These are phyloP conservation scores for Rutstroemia sp. DNA, from an alignment of 2,329 filamentous ascomycete genomes.

Conservation along the genomic window DNA sequence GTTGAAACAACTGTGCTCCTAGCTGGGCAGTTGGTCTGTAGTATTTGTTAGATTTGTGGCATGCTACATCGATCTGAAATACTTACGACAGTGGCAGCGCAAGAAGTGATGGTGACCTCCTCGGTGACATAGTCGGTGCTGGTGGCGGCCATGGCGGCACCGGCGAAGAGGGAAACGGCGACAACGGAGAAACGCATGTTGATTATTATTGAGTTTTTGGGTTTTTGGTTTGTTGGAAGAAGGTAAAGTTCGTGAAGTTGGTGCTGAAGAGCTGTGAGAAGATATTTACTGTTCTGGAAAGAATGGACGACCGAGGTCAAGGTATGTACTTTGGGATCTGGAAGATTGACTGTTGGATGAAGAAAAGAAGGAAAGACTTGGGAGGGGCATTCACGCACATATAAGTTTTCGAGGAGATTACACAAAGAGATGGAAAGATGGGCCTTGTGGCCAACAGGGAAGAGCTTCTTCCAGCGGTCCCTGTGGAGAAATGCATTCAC, in stretches of 20 bases:
- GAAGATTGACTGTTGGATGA: conserved; percentile 19
- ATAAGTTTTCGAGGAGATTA: conserved; percentile 19
- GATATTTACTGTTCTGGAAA: conserved; percentile 20
- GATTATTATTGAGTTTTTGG: conserved; percentile 6
- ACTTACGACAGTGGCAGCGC: conserved; percentile 6
- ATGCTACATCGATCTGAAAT: not conserved
- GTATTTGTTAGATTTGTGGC: not conserved
- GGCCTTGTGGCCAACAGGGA: conserved; percentile 1
- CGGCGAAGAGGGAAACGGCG: conserved; percentile 11
- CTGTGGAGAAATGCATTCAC: conserved; percentile 3
- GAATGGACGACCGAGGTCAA: conserved; percentile 31
- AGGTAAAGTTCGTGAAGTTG: not conserved
- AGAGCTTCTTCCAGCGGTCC: conserved; percentile 5
- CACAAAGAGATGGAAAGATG: conserved; percentile 3
- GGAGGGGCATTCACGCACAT: conserved; percentile 11
- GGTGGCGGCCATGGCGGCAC: conserved; percentile 9
- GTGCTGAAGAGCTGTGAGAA: conserved; percentile 19
- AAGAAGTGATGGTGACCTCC: conserved; percentile 10
- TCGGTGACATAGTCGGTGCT: conserved; percentile 10
- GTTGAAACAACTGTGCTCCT: conserved; percentile 5
- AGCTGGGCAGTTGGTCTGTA: conserved; percentile 8
- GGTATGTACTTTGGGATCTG: conserved; percentile 10
- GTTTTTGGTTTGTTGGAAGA: not conserved
- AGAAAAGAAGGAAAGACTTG: conserved; percentile 12
- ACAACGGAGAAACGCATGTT: conserved; percentile 17